Conservation (phyloP, 768 basidiomycete species). For the Tricholoma bakamatsutake region DNA sequence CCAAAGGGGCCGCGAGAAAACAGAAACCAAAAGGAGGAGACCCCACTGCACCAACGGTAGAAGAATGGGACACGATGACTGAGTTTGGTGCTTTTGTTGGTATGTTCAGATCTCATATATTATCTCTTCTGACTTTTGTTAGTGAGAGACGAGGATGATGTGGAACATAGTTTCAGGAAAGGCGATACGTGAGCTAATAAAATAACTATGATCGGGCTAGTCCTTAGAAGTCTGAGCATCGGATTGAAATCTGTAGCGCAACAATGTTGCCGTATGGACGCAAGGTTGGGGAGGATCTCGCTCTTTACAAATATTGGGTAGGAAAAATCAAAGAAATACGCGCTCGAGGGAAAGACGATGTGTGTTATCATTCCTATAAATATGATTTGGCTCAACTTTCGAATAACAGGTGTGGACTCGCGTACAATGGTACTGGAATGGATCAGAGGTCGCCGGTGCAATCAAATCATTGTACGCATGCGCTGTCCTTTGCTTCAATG, state of each 20-base stretch:
- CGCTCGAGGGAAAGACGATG: conserved; percentile 20
- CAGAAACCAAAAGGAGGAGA: conserved; percentile 9
- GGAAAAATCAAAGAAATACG: conserved; percentile 43
- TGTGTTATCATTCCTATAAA: conserved; percentile 13
- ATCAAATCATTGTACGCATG: conserved; percentile 45
- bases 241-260: conserved; percentile 23
- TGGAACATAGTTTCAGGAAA: conserved; percentile 22
- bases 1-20: conserved; percentile 9
- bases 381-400: background rate
- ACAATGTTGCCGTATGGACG: conserved; percentile 34
- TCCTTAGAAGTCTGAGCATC: background rate
- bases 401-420: conserved; percentile 42
- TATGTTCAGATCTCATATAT: conserved; percentile 8
- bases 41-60: conserved; percentile 12
- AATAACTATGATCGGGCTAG: background rate
- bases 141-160: conserved; percentile 27
- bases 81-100: conserved; percentile 21
- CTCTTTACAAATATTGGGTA: conserved; percentile 44
- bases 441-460: conserved; percentile 36
- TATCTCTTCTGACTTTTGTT: background rate
- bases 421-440: conserved; percentile 53
- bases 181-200: conserved; percentile 30
- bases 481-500: background rate
- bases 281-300: conserved; percentile 19
- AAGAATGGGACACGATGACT: conserved; percentile 12